Evolutionary conservation across 1,284 basidiomycete species (phyloP), one percentile per base, ranked within the genome.

Genomic region (Moesziomyces antarcticus): DNA sequence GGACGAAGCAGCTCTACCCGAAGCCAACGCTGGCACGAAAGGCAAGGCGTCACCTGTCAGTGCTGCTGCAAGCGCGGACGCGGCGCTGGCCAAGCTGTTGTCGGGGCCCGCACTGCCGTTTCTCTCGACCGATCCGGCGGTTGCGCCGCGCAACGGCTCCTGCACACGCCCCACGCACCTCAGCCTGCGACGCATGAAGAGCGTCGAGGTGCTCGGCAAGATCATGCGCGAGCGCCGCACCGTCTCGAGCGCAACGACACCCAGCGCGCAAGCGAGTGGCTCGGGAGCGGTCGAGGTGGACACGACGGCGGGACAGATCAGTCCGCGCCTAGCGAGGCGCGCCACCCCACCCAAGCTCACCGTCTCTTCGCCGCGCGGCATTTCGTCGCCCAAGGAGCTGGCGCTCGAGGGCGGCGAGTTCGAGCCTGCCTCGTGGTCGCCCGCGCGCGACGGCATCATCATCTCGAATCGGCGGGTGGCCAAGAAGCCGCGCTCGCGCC

Each of bases 161-260:
- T 71, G 67, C 52, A 71, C 68, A 2, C 50, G 49, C 5, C 73
- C 73, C 8, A 54, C 60, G 5, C 58, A 70, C 30, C 56, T 74
- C 30, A 66, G 64, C 41, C 56, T 75, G 51, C 55, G 66, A 41
- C 55, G 70, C 7, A 73, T 73, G 66, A 70, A 73, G 51, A 66
- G 61, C 44, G 68, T 76, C 56, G 74, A 76, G 40, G 64, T 71
- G 27, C 66, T 76, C 24, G 51, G 51, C 63, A 68, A 67, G 45
- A 64, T 72, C 51, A 56, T 76, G 16, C 52, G 56, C 21, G 64
- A 68, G 22, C 60, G 60, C 5, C 61, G 61, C 27, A 47, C 59
- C 48, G 22, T 66, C 50, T 46, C 41, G 18, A n/a, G 30, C 20
- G 24, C 48, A 13, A 11, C 50, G 10, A n/a, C 41, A 30, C 33